phyloP scores from a whole-genome alignment of 257 asterid species.

The Jacaranda copaia region DNA sequence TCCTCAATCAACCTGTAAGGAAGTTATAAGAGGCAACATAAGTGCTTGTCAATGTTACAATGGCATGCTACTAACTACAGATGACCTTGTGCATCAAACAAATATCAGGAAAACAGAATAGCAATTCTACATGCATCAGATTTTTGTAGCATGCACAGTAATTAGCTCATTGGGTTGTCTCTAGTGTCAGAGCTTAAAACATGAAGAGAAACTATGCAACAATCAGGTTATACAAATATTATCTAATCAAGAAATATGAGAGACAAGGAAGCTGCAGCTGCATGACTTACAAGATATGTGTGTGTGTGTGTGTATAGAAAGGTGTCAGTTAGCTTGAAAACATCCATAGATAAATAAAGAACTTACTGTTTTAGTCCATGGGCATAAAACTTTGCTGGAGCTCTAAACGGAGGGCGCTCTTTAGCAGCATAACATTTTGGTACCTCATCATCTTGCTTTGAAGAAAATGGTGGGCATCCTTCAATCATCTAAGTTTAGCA shows the following conservation, averaged over 20 bases:
- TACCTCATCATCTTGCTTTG: constrained; percentile 69
- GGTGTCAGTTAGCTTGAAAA: neutral
- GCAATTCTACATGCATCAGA: no score
- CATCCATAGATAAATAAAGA: neutral
- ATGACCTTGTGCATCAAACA: neutral
- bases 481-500: constrained; percentile 79
- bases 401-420: constrained; percentile 87
- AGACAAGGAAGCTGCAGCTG: neutral
- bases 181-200: no score
- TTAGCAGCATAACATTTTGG: constrained; percentile 63
- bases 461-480: constrained; percentile 76
- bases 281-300: neutral
- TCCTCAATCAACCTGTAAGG: constrained; percentile 82
- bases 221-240: neutral
- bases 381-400: constrained; percentile 69
- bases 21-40: neutral
- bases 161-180: no score
- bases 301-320: neutral
- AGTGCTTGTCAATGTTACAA: neutral
- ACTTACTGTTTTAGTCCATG: constrained; percentile 88
- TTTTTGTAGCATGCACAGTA: no score
- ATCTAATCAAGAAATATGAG: neutral
- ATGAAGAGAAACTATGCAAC: no score
- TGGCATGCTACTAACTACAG: neutral
- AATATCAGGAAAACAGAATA: neutral